Evolutionary conservation across 306 rosid genomes (phyloP), one percentile per base, ranked within the genome.

Genomic region (Casuarina equisetifolia): DNA sequence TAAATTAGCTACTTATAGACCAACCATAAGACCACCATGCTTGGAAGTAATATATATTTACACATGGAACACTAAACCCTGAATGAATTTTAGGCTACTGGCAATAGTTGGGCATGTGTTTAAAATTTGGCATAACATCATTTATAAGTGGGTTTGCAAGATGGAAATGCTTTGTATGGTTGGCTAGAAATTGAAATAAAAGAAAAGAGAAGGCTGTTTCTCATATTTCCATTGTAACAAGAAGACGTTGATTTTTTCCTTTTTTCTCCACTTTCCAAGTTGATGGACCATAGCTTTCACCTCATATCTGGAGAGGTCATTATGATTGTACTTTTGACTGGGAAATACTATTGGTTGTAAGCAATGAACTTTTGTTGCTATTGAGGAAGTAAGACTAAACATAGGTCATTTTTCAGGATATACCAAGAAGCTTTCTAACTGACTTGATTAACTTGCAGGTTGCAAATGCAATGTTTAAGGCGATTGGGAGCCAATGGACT

Each of bases 401-500:
- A 51, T 61, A 64, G 42, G 25, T 43, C 45, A 49, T 9, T 54
- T 72, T 40, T 52, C 36, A 45, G 68, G 20, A 74, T 76, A 35
- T 58, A 38, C 20, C 70, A 72, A 50, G 78, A 69, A 64, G 19
- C 71, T 79, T 50, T 70, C 61, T 48, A 16, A 72, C 74, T 51
- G 54, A 46, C 53, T 78, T 17, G 44, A 40, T 81, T 45, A 69
- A 73, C 55, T 80, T 83, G 82, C 95, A 93, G 98, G 88, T 78
- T 70, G 86, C 90, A 54, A 85, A 82, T 77, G 83, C 88, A 63
- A 79, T 75, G 61, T 74, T 70, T 69, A 83, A 79, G 78, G 91
- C 84, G 69, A 73, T 92, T 79, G 96, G 93, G 48, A 44, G 83
- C 58, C 85, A 80, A 55, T 96, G 99, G 99, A 86, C 86, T 82